Conservation (phyloP, 2,329 filamentous ascomycete species). For the Colletotrichum filicis region DNA sequence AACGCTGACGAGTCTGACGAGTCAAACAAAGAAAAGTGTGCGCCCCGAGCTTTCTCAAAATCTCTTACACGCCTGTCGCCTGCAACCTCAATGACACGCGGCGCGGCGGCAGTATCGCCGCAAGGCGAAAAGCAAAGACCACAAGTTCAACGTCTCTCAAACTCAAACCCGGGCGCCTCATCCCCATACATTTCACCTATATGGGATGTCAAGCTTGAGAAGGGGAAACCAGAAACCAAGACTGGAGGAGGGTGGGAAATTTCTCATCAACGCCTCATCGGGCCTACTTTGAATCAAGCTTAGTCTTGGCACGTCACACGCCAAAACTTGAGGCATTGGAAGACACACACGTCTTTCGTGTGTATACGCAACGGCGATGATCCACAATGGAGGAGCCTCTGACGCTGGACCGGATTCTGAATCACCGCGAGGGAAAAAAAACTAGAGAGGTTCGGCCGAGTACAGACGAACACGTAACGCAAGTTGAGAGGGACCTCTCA, state of each 20-base stretch:
- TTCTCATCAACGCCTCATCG: not conserved
- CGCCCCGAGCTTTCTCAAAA: not conserved
- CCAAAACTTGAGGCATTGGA: not conserved
- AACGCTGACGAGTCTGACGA: not conserved
- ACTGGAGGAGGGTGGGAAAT: not conserved
- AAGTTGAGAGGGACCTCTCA: not conserved
- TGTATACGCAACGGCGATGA: not conserved
- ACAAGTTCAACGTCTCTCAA: not conserved
- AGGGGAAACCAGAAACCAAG: not conserved
- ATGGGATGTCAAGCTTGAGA: not conserved
- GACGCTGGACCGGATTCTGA: not conserved
- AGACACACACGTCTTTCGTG: not conserved
- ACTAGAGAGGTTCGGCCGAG: not conserved
- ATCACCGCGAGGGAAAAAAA: not conserved
- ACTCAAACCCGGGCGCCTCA: not conserved
- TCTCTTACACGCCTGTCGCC: not conserved
- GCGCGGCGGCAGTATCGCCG: no score
- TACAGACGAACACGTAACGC: slow-evolving; percentile 7
- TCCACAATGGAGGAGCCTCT: not conserved
- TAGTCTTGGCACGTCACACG: not conserved
- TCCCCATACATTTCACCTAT: not conserved
- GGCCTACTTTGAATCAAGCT: not conserved
- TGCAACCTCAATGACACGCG: no score
- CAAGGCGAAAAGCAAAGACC: not conserved
- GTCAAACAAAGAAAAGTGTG: not conserved